These are phyloP conservation scores for Salvia sclarea DNA, from an alignment of 305 asterid species.

Conservation along the genomic window DNA sequence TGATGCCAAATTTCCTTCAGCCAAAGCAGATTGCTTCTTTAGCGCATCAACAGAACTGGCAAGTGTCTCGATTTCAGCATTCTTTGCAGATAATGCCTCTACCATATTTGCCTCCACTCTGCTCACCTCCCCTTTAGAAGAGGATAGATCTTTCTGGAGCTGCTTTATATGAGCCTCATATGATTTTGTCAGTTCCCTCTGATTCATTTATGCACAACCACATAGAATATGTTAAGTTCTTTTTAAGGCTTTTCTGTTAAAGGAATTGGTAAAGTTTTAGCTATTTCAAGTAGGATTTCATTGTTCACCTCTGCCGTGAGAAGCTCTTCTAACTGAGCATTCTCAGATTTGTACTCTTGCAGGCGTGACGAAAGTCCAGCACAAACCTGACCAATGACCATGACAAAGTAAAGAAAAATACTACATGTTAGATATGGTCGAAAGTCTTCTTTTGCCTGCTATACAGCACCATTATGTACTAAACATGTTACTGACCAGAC, in stretches of 20 bases:
- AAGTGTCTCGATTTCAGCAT: conserved; percentile 95
- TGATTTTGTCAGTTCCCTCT: conserved; percentile 95
- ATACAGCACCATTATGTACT: conserved; percentile 23
- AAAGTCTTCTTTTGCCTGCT: conserved; percentile 16
- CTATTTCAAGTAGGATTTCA: conserved; percentile 18
- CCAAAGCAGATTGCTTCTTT: conserved; percentile 90
- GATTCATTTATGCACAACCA: conserved; percentile 40
- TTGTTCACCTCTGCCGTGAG: conserved; percentile 83
- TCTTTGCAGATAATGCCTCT: conserved; percentile 91
- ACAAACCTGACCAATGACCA: conserved; percentile 81
- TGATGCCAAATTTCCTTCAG: conserved; percentile 91
- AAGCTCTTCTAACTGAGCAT: conserved; percentile 97
- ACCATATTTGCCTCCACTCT: conserved; percentile 82
- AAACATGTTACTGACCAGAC: conserved; percentile 10
- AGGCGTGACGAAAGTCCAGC: conserved; percentile 99
- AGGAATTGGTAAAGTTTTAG: conserved; percentile 12
- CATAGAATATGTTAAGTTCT: conserved; percentile 27
- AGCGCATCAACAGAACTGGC: conserved; percentile 69
- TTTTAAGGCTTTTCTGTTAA: conserved; percentile 9
- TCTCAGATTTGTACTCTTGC: conserved; percentile 98
- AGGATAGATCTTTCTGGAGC: conserved; percentile 76
- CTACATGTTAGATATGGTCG: conserved; percentile 15
- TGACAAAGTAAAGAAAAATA: conserved; percentile 20
- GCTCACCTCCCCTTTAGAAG: conserved; percentile 77
- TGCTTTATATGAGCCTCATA: conserved; percentile 77